These are phyloP conservation scores for Colletotrichum caudatum DNA, from an alignment of 2,329 filamentous ascomycete species.

Conservation along the genomic window DNA sequence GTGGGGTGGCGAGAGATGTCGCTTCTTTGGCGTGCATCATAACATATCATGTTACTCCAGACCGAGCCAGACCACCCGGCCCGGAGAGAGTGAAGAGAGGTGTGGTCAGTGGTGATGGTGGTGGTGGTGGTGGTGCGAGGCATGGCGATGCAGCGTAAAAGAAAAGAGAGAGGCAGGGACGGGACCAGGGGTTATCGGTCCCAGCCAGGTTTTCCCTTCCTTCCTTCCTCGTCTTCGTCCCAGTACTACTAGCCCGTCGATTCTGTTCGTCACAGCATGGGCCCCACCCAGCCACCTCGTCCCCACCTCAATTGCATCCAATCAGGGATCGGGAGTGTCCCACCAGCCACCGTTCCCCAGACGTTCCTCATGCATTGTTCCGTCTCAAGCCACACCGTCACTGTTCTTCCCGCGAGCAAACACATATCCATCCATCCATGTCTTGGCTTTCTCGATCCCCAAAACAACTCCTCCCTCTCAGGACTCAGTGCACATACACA, in stretches of 20 bases:
- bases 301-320: not conserved
- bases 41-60: constrained; percentile 7
- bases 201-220: too few relatives aligned
- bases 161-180: constrained; percentile 14
- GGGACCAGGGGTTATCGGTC: constrained; percentile 17
- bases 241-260: too few relatives aligned
- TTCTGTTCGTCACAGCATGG: too few relatives aligned
- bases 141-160: constrained; percentile 7
- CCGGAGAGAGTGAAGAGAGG: not conserved
- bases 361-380: not conserved
- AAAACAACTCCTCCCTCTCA: not conserved
- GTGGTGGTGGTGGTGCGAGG: not conserved
- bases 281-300: constrained; percentile 16
- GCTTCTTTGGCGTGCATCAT: constrained; percentile 12
- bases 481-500: not conserved
- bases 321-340: not conserved
- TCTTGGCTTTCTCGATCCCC: not conserved
- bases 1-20: not conserved
- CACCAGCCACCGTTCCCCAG: constrained; percentile 26
- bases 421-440: not conserved
- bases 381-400: not conserved
- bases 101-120: not conserved
- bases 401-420: too few relatives aligned
- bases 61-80: not conserved
- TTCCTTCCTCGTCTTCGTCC: too few relatives aligned